A percentile compares a stretch with the other conserved stretches of the same genome.
These are phyloP conservation scores for Brassica juncea DNA, from an alignment of 345 rosid species.

Conservation along the genomic window DNA sequence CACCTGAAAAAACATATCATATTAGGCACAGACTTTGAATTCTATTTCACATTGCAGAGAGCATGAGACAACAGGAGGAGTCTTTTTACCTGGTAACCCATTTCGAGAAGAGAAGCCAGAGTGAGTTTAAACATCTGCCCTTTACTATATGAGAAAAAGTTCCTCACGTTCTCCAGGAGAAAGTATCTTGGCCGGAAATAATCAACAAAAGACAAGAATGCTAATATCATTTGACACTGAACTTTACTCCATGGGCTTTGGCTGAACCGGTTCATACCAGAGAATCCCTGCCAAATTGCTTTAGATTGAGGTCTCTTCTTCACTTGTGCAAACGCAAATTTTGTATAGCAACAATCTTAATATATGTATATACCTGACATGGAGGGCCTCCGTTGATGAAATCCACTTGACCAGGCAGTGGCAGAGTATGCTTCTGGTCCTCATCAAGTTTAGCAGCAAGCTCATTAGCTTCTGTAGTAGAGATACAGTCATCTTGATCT, in stretches of 20 bases:
- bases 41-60: not conserved
- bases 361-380: conserved; percentile 61
- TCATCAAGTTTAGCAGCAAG: conserved; percentile 46
- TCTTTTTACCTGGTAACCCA: conserved; percentile 56
- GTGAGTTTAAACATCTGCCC: conserved; percentile 86
- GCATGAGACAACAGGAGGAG: not conserved
- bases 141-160: conserved; percentile 75
- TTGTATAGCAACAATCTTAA: not conserved
- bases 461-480: conserved; percentile 71
- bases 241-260: conserved; percentile 88
- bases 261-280: conserved; percentile 89
- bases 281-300: conserved; percentile 70
- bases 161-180: conserved; percentile 83
- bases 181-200: conserved; percentile 87
- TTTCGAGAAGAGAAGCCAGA: conserved; percentile 62
- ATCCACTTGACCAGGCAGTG: conserved; percentile 73
- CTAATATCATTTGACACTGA: conserved; percentile 67
- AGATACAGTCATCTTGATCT: conserved; percentile 76
- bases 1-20: conserved; percentile 53
- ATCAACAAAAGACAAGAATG: conserved; percentile 73
- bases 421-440: conserved; percentile 43
- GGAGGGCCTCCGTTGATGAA: conserved; percentile 98
- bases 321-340: not conserved
- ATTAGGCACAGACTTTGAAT: not conserved
- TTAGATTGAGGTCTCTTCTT: not conserved